These are phyloP conservation scores for Mycosphaerelloides madeirae DNA, from an alignment of 2,329 filamentous ascomycete genomes.

Conservation along the genomic window DNA sequence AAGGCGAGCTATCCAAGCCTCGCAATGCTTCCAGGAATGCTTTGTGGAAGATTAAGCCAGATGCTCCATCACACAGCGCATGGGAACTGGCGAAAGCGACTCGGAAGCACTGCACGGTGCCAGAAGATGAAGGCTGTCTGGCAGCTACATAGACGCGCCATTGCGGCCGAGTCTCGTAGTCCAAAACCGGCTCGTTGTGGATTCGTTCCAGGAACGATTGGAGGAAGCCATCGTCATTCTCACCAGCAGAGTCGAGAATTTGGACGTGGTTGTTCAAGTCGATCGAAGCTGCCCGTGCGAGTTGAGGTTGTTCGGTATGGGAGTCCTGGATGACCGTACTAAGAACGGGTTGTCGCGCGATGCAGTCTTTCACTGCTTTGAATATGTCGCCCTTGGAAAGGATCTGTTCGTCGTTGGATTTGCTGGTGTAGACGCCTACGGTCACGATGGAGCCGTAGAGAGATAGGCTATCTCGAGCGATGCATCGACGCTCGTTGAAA, in stretches of 20 bases:
- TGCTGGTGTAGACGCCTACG: conserved; percentile 32
- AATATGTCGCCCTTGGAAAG: conserved; percentile 20
- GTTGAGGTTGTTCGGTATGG: conserved; percentile 37
- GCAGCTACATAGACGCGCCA: conserved; percentile 42
- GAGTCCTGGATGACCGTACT: conserved; percentile 34
- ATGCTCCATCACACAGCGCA: conserved; percentile 41
- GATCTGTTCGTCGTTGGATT: conserved; percentile 12
- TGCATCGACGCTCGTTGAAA: conserved; percentile 36
- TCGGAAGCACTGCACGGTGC: conserved; percentile 4
- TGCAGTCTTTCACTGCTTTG: conserved; percentile 37
- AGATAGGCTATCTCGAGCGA: conserved; percentile 38
- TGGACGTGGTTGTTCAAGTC: conserved; percentile 40
- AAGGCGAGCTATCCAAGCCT: not conserved
- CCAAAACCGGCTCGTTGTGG: conserved; percentile 34
- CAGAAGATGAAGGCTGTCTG: not conserved
- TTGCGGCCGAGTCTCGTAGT: conserved; percentile 32
- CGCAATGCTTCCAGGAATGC: conserved; percentile 34
- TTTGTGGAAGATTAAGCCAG: conserved; percentile 41
- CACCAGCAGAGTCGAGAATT: conserved; percentile 20
- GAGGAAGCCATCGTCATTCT: conserved; percentile 17
- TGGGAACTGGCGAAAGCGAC: conserved; percentile 44
- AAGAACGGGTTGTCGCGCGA: conserved; percentile 38
- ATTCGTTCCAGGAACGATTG: conserved; percentile 27
- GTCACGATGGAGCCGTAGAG: conserved; percentile 40
- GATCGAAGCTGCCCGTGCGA: conserved; percentile 29